These are phyloP conservation scores for Ploettnerulaceae sp. DNA, from an alignment of 2,329 filamentous ascomycete genomes.

Conservation along the genomic window DNA sequence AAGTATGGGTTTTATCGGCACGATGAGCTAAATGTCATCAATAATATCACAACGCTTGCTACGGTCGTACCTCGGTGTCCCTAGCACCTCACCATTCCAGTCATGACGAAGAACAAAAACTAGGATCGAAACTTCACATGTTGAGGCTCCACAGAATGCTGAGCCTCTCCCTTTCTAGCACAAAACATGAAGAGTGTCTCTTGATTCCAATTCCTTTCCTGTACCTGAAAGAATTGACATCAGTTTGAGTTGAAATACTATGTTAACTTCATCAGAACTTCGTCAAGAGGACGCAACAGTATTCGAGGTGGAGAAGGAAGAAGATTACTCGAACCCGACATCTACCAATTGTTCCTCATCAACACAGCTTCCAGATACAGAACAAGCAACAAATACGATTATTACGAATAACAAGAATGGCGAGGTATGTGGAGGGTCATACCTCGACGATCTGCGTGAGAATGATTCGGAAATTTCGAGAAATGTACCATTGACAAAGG, in stretches of 20 bases:
- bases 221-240: background rate
- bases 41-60: constrained; percentile 8
- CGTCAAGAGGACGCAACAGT: background rate
- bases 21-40: constrained; percentile 10
- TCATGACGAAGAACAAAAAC: constrained; percentile 21
- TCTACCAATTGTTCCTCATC: constrained; percentile 7
- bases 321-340: background rate
- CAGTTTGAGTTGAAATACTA: background rate
- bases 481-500: constrained; percentile 37
- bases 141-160: constrained; percentile 4
- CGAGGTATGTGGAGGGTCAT: constrained; percentile 38
- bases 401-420: constrained; percentile 27
- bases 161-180: background rate
- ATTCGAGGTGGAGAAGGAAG: background rate
- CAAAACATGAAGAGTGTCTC: background rate
- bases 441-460: constrained; percentile 33
- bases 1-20: constrained; percentile 15
- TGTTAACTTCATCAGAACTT: background rate
- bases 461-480: constrained; percentile 30
- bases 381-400: constrained; percentile 20
- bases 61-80: constrained; percentile 21
- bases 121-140: constrained; percentile 8
- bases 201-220: background rate
- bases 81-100: too few species aligned
- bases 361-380: constrained; percentile 11